These are phyloP conservation scores for Aristolochia californica DNA, from an alignment of 164 flowering plant species.

Conservation along the genomic window DNA sequence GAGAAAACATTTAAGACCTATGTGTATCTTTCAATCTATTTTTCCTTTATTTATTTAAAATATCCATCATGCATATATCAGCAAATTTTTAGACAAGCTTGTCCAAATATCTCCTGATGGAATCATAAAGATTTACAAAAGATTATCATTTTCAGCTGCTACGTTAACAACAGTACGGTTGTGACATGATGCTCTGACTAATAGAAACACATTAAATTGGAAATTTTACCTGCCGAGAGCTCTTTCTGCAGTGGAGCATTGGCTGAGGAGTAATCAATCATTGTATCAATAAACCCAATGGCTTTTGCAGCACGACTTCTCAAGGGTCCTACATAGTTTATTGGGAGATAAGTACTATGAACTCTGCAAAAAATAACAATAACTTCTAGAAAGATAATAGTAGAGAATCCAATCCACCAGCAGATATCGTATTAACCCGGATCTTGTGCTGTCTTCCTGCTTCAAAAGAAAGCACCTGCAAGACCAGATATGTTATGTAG, in stretches of 20 bases:
- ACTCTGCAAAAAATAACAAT: not conserved
- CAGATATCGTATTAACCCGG: conserved; percentile 92
- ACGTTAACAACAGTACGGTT: not conserved
- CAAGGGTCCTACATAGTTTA: conserved; percentile 51
- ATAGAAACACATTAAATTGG: no score
- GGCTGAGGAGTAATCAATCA: conserved; percentile 74
- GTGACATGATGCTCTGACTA: not conserved
- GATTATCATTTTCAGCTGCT: not conserved
- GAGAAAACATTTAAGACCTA: no score
- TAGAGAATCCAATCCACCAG: conserved; percentile 46
- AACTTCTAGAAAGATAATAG: not conserved
- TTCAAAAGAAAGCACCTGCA: conserved; percentile 94
- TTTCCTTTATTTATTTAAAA: no score
- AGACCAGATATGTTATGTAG: conserved; percentile 5
- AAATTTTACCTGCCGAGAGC: conserved; percentile 53
- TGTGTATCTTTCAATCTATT: no score
- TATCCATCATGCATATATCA: no score
- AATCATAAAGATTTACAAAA: no score
- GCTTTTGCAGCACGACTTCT: conserved; percentile 96
- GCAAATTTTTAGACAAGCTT: not conserved
- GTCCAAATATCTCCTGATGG: no score
- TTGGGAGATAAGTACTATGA: not conserved
- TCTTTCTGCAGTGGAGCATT: conserved; percentile 92
- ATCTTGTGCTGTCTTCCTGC: conserved; percentile 79
- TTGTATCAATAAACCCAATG: conserved; percentile 83